Percentiles rank a stretch among this genome's conserved stretches.
These are phyloP conservation scores for Botryotinia convoluta DNA, from an alignment of 2,329 filamentous ascomycete species.

Conservation along the genomic window DNA sequence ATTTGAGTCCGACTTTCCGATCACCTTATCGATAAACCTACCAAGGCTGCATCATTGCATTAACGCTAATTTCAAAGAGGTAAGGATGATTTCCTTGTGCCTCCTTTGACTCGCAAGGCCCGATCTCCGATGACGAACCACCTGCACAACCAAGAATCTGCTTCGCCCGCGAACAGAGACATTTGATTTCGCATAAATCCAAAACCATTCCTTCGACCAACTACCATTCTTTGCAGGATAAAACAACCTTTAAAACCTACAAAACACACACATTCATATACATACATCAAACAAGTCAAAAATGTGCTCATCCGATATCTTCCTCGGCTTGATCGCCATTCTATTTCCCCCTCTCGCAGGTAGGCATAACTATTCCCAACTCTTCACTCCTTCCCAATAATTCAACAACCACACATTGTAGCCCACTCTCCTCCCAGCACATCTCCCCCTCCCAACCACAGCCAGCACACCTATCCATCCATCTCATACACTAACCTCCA, in stretches of 20 bases:
- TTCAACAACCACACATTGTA: neutral
- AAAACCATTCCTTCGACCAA: neutral
- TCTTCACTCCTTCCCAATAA: neutral
- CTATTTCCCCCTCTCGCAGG: conserved; percentile 64
- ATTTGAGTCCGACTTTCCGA: neutral
- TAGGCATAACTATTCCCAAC: conserved; percentile 42
- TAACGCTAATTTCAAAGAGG: neutral
- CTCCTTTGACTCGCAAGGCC: conserved; percentile 16
- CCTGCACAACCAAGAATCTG: conserved; percentile 5
- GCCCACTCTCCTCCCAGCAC: neutral
- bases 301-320: conserved; percentile 61
- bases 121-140: conserved; percentile 13
- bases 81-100: neutral
- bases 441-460: neutral
- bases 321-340: conserved; percentile 63
- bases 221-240: neutral
- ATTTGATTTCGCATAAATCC: conserved; percentile 5
- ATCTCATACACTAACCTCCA: neutral
- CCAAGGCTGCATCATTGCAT: neutral
- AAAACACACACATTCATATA: neutral
- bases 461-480: neutral
- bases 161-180: conserved; percentile 14
- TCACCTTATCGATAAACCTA: conserved; percentile 1
- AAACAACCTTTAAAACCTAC: neutral
- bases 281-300: conserved; percentile 14